Evolutionary conservation across 228 moss, liverwort and hornwort species (phyloP).

Genomic region (Sphagnum magellanicum): DNA sequence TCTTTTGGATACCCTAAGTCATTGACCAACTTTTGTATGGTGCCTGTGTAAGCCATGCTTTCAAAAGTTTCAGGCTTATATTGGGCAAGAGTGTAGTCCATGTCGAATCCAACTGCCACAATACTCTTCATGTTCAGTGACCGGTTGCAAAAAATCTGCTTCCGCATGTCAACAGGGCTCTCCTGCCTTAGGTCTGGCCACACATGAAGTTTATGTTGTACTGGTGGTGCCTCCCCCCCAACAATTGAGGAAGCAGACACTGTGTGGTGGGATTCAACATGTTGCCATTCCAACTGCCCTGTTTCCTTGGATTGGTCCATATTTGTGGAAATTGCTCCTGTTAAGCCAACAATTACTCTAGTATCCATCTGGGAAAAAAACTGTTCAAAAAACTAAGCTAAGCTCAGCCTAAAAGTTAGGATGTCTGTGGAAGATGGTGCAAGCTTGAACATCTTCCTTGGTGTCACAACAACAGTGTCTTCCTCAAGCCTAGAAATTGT

Average conservation of each 20-base stretch:
- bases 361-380: not conserved
- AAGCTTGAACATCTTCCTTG: too few species aligned
- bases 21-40: conserved; percentile 76
- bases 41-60: conserved; percentile 79
- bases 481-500: too few species aligned
- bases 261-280: conserved; percentile 28
- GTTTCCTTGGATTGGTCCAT: conserved; percentile 8
- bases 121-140: conserved; percentile 96
- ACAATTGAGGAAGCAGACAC: conserved; percentile 21
- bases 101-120: conserved; percentile 94
- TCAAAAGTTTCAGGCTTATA: conserved; percentile 95
- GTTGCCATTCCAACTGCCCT: conserved; percentile 23
- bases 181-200: conserved; percentile 41
- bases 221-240: conserved; percentile 16
- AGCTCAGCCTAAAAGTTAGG: too few species aligned
- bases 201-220: conserved; percentile 25
- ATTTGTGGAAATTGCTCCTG: conserved; percentile 28
- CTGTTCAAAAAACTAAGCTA: too few species aligned
- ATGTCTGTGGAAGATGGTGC: too few species aligned
- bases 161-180: conserved; percentile 48
- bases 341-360: not conserved
- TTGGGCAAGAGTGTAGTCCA: conserved; percentile 98
- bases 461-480: too few species aligned
- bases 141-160: conserved; percentile 86
- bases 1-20: conserved; percentile 74